A percentile compares a stretch with the other conserved stretches of the same genome.
These are phyloP conservation scores for Xylariaceae sp. DNA, from an alignment of 2,329 filamentous ascomycete genomes.

Conservation along the genomic window DNA sequence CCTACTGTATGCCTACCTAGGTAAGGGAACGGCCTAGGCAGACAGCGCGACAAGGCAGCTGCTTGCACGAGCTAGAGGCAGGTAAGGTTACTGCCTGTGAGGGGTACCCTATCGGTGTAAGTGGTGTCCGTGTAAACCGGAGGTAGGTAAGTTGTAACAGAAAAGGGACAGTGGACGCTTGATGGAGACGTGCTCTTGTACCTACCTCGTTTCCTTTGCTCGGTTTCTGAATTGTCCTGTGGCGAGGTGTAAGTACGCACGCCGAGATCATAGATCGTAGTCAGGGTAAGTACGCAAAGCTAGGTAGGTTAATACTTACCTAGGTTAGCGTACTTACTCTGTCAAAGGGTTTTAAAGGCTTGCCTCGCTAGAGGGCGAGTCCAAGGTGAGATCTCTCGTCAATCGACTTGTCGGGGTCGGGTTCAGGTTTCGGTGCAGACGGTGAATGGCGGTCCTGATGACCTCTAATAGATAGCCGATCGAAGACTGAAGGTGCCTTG, in stretches of 20 bases:
- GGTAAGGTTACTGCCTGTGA: too few species aligned
- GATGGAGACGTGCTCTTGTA: not conserved
- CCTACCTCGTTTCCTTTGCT: not conserved
- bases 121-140: not conserved
- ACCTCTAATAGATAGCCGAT: not conserved
- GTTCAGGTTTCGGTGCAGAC: not conserved
- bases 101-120: not conserved
- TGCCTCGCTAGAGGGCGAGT: not conserved
- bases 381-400: too few species aligned
- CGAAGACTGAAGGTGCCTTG: not conserved
- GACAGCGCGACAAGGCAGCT: not conserved
- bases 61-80: not conserved
- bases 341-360: not conserved
- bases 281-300: too few species aligned
- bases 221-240: not conserved
- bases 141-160: not conserved
- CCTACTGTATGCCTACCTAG: not conserved
- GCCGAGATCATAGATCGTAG: not conserved
- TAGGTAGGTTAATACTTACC: too few species aligned
- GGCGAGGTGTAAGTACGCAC: not conserved
- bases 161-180: not conserved
- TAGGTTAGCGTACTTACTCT: too few species aligned
- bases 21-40: not conserved
- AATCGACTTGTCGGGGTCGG: too few species aligned
- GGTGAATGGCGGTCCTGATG: not conserved